phyloP scores from a whole-genome alignment of 2,329 filamentous ascomycete species.

The Grosmannia serpens region DNA sequence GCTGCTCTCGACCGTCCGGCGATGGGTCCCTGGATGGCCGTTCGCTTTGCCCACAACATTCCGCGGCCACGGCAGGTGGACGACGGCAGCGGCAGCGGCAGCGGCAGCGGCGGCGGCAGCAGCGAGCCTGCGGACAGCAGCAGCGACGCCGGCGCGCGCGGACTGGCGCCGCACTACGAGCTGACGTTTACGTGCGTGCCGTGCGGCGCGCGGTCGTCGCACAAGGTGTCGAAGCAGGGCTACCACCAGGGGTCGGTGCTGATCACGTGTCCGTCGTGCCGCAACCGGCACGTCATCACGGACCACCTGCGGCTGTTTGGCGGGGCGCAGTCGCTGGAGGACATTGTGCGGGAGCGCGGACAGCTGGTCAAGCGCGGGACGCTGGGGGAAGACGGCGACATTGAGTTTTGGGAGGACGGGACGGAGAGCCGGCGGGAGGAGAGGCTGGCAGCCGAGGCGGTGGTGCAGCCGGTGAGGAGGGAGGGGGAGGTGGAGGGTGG shows the following conservation, averaged over 20 bases:
- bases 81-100: not conserved
- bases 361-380: constrained; percentile 60
- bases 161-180: constrained; percentile 57
- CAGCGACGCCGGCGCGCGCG: not conserved
- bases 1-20: not conserved
- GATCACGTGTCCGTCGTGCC: constrained; percentile 77
- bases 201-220: constrained; percentile 68
- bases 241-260: constrained; percentile 86
- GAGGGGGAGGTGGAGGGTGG: not conserved
- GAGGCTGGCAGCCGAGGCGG: constrained; percentile 12
- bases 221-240: constrained; percentile 83
- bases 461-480: constrained; percentile 6
- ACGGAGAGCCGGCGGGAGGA: constrained; percentile 22
- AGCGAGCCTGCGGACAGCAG: not conserved
- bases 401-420: constrained; percentile 85
- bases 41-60: constrained; percentile 5
- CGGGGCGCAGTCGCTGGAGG: constrained; percentile 55
- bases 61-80: not conserved
- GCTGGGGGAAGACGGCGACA: constrained; percentile 65
- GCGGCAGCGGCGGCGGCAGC: not conserved
- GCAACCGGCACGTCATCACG: constrained; percentile 79
- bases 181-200: constrained; percentile 89
- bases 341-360: constrained; percentile 66
- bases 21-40: not conserved
- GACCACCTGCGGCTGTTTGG: constrained; percentile 75